A percentile compares a stretch with the other conserved stretches of the same genome.
Evolutionary conservation across 1,284 basidiomycete genomes (phyloP).

Genomic region (Sanguinoderma infundibulare): DNA sequence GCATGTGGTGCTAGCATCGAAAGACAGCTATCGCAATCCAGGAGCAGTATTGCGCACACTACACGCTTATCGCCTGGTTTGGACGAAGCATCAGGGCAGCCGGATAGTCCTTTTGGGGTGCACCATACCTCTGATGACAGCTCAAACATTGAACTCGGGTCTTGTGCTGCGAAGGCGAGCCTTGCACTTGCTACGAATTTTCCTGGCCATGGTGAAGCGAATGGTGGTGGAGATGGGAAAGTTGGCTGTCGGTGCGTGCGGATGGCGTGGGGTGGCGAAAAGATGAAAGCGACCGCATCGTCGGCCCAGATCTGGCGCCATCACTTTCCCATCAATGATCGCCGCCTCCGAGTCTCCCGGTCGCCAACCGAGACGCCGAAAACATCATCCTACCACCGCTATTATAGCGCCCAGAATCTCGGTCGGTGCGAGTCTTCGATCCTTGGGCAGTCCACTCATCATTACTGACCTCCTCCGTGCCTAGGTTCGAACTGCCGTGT

Average conservation of each 20-base stretch:
- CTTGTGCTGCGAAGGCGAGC: too few species aligned
- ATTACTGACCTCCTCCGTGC: background rate
- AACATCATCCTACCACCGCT: background rate
- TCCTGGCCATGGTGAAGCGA: too few species aligned
- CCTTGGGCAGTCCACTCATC: background rate
- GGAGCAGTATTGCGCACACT: constrained; percentile 2
- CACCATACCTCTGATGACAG: background rate
- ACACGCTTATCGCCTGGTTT: background rate
- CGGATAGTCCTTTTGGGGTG: background rate
- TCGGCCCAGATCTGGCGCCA: background rate
- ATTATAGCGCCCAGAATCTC: background rate
- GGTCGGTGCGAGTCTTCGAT: background rate
- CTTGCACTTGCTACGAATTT: too few species aligned
- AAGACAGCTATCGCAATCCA: constrained; percentile 5
- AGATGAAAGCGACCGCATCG: background rate
- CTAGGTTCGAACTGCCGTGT: background rate
- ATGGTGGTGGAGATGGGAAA: too few species aligned
- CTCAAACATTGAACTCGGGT: too few species aligned
- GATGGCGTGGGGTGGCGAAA: background rate
- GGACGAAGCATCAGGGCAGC: background rate
- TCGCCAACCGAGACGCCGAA: background rate
- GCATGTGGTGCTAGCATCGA: background rate
- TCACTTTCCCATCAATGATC: background rate
- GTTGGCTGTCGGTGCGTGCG: too few species aligned
- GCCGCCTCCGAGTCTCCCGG: background rate